A percentile compares a stretch with the other conserved stretches of the same genome.
Conservation (phyloP, 2,329 filamentous ascomycete species). For the Zalaria obscura region DNA sequence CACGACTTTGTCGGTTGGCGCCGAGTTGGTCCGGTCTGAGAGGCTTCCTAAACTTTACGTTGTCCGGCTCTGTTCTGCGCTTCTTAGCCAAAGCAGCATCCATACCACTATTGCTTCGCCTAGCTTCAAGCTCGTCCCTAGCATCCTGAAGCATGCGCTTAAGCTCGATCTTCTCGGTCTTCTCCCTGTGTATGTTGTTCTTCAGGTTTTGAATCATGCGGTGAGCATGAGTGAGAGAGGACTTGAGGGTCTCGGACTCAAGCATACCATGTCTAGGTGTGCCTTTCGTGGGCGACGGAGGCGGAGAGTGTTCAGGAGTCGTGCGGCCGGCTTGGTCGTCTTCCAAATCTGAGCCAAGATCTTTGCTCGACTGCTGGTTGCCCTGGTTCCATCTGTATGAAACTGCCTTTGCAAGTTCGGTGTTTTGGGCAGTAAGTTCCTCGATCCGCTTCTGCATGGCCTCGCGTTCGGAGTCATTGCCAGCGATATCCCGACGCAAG, state of each 20-base stretch:
- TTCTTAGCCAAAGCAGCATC: conserved; percentile 35
- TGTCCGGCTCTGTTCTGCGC: conserved; percentile 41
- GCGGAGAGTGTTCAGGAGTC: conserved; percentile 82
- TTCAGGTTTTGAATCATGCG: conserved; percentile 93
- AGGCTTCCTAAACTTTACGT: conserved; percentile 64
- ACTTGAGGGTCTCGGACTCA: conserved; percentile 92
- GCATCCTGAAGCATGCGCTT: conserved; percentile 91
- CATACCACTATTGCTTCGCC: conserved; percentile 38
- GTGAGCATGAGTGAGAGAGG: conserved; percentile 85
- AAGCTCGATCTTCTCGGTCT: conserved; percentile 94
- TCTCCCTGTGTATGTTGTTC: conserved; percentile 89
- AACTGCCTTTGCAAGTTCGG: conserved; percentile 76
- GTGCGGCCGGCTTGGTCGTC: conserved; percentile 36
- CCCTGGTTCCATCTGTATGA: conserved; percentile 46
- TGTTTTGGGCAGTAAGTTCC: conserved; percentile 76
- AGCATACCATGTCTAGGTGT: conserved; percentile 82
- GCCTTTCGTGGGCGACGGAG: conserved; percentile 77
- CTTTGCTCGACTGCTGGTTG: conserved; percentile 11
- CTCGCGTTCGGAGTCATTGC: conserved; percentile 66
- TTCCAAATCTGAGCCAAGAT: conserved; percentile 48
- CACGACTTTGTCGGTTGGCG: conserved; percentile 55
- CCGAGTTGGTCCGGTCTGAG: conserved; percentile 61
- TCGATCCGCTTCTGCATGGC: conserved; percentile 73
- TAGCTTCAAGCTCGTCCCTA: conserved; percentile 72
- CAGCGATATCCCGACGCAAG: conserved; percentile 64